phyloP scores from a whole-genome alignment of 129 eudicot genomes.

The Lactuca sativa region DNA sequence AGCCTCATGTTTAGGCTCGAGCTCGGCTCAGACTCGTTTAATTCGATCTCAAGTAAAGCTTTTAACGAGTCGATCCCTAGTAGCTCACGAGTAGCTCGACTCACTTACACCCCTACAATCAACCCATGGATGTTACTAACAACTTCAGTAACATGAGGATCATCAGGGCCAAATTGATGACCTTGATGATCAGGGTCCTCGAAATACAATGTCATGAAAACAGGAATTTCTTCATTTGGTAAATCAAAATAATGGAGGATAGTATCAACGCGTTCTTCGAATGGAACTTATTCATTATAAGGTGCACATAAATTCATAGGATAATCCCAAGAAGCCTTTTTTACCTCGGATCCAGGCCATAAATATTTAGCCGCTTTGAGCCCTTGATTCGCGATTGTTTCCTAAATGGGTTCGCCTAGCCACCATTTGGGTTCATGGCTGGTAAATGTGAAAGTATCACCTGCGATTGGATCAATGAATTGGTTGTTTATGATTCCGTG shows the following conservation, averaged over 20 bases:
- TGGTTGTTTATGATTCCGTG: no score
- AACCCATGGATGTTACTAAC: conserved; percentile 46
- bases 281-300: conserved; percentile 51
- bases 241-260: no score
- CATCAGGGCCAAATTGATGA: conserved; percentile 74
- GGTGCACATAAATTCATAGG: no score
- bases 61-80: no score
- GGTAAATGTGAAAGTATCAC: conserved; percentile 46
- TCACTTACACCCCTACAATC: conserved; percentile 57
- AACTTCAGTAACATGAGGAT: conserved; percentile 47
- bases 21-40: conserved; percentile 65
- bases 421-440: conserved; percentile 83
- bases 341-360: conserved; percentile 87
- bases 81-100: no score
- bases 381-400: conserved; percentile 63
- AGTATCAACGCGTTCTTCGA: no score
- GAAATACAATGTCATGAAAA: no score
- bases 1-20: conserved; percentile 55
- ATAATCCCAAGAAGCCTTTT: conserved; percentile 69
- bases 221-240: no score
- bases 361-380: conserved; percentile 64
- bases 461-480: conserved; percentile 48
- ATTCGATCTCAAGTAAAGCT: no score
- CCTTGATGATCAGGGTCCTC: conserved; percentile 90
- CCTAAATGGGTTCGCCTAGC: conserved; percentile 85